Evolutionary conservation across 176 grass and related monocot genomes (phyloP), one percentile per base, ranked within the genome.

Genomic region (Bolboschoenus planiculmis): DNA sequence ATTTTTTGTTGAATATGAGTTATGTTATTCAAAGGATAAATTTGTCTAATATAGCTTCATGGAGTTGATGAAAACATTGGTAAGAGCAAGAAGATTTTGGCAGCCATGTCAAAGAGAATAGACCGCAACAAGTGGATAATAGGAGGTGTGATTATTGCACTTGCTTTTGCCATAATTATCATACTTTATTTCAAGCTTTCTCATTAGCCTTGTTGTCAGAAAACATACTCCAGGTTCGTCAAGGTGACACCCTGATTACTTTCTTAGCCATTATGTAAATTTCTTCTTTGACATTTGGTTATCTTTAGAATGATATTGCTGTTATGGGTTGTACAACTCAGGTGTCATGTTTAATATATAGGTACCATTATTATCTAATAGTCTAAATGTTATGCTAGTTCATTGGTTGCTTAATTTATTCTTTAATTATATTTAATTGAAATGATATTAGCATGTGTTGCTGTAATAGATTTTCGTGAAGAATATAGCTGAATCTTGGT

Each of bases 91-190:
- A 94, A 91, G 84, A 97, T 94, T 67, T 84, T 97, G 36, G 78
- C 85, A 31, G 83, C 85, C 71, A 94, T 94, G 92, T 92, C 92
- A 59, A 97, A 92, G 84, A 97, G 95, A 90, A 97, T 97, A 87
- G 92, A 97, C 81, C 90, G 90, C 64, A 94, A 97, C 88, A 97
- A 97, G 65, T 97, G 92, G 90, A 92, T 97, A 55, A 89, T 91
- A 72, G 92, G 92, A 37, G 88, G 90, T 9, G 89, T 94, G 39
- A 94, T 94, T 2, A 33, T 78, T 13, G 63, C 72, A 62, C 92
- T 97, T 23, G 85, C 86, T 65, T 58, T 97, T 82, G 90, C 95
- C 51, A 97, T 97, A 29, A 74, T 97, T 78, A 15, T 97, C 53
- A 94, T 97, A 56, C 83, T 97, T 54, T 97, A 94, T 80, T 90